phyloP scores from a whole-genome alignment of 495 filamentous ascomycete species.

The Daldinia childiae region DNA sequence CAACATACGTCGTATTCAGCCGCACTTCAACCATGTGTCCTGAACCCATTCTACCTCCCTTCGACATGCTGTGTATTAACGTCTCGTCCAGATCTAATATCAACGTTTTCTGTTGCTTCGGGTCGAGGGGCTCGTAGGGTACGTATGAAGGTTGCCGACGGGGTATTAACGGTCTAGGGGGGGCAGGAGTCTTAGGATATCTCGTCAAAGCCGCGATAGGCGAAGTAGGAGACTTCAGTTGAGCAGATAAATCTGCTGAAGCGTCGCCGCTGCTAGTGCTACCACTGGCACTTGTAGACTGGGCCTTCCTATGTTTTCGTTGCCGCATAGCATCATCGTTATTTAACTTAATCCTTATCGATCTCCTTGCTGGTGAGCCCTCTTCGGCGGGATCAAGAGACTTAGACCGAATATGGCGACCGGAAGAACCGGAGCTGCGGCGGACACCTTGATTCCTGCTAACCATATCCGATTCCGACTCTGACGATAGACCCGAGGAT shows the following conservation, averaged over 20 bases:
- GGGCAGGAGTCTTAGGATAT: conserved; percentile 88
- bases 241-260: conserved; percentile 56
- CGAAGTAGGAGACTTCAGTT: conserved; percentile 91
- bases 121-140: conserved; percentile 56
- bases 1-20: conserved; percentile 70
- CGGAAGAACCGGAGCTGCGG: conserved; percentile 43
- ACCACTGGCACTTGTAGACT: conserved; percentile 53
- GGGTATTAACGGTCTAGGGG: conserved; percentile 89
- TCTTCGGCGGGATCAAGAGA: conserved; percentile 65
- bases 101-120: conserved; percentile 80
- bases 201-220: conserved; percentile 80
- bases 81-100: conserved; percentile 98
- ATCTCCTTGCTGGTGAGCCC: conserved; percentile 72
- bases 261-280: conserved; percentile 36
- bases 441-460: conserved; percentile 41
- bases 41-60: conserved; percentile 93
- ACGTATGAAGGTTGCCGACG: conserved; percentile 84
- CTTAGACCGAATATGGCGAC: conserved; percentile 63
- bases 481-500: conserved; percentile 65
- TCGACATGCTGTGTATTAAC: conserved; percentile 95
- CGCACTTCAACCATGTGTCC: conserved; percentile 99
- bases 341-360: conserved; percentile 90
- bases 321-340: conserved; percentile 77
- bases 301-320: conserved; percentile 66
- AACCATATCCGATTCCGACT: conserved; percentile 66